phyloP scores from a whole-genome alignment of 2,329 filamentous ascomycete genomes.

The Mycosphaerella sp. region DNA sequence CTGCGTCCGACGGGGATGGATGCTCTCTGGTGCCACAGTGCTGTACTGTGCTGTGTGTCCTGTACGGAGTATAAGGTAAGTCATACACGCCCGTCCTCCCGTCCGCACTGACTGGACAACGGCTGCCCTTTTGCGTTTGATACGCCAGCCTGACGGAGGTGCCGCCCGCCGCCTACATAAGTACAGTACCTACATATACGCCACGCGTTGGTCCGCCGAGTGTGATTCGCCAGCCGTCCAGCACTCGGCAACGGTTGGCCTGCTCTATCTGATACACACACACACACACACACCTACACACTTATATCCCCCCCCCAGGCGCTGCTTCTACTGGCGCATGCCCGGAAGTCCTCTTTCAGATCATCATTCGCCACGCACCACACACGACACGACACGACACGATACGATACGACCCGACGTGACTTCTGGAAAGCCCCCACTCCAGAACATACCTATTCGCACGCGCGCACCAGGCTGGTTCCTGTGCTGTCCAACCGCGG shows the following conservation, averaged over 20 bases:
- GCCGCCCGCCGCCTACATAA: too few relatives aligned
- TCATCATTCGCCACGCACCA: neutral
- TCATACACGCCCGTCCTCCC: too few relatives aligned
- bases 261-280: constrained; percentile 3
- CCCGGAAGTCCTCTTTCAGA: neutral
- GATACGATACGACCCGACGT: too few relatives aligned
- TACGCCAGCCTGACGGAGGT: constrained; percentile 3
- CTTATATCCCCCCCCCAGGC: neutral
- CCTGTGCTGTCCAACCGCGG: too few relatives aligned
- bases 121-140: neutral
- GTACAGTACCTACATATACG: too few relatives aligned
- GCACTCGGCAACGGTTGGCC: constrained; percentile 10
- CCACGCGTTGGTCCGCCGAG: neutral
- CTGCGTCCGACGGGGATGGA: neutral
- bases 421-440: too few relatives aligned
- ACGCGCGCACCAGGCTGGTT: too few relatives aligned
- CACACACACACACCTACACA: constrained; percentile 1
- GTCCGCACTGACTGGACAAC: neutral
- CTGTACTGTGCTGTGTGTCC: neutral
- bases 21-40: neutral
- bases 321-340: neutral
- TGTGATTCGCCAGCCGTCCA: constrained; percentile 10
- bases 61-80: too few relatives aligned
- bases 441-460: too few relatives aligned
- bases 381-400: neutral